A percentile compares a stretch with the other conserved stretches of the same genome.
Evolutionary conservation across 2,329 filamentous ascomycete genomes (phyloP).

Genomic region (Cryphonectria nitschkei): DNA sequence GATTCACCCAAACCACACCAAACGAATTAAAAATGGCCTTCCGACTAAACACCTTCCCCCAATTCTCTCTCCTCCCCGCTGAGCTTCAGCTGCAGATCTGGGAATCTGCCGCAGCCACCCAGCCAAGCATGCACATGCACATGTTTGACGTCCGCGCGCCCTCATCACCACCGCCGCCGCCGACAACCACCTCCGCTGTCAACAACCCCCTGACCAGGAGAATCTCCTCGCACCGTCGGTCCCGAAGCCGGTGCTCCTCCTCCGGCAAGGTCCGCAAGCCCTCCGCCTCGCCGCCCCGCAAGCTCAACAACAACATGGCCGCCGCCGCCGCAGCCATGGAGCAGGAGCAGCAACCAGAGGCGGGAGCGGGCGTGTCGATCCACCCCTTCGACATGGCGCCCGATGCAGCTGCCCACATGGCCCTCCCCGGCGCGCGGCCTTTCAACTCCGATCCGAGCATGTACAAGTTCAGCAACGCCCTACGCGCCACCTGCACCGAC

Average conservation of each 20-base stretch:
- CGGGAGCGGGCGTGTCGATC: slow-evolving; percentile 18
- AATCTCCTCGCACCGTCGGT: background rate
- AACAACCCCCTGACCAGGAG: background rate
- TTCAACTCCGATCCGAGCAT: slow-evolving; percentile 23
- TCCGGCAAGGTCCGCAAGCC: slow-evolving; percentile 18
- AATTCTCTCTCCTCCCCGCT: slow-evolving; percentile 31
- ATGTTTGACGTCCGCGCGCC: slow-evolving; percentile 32
- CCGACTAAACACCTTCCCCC: slow-evolving; percentile 22
- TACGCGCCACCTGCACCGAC: slow-evolving; percentile 20
- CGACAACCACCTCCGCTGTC: background rate
- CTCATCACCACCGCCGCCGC: background rate
- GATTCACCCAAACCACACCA: background rate
- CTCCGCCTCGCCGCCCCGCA: slow-evolving; percentile 10
- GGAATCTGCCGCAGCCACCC: slow-evolving; percentile 28
- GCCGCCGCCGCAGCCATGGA: slow-evolving; percentile 1
- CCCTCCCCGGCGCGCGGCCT: slow-evolving; percentile 4
- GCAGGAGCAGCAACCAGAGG: slow-evolving; percentile 3
- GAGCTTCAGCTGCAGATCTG: slow-evolving; percentile 34
- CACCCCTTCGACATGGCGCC: slow-evolving; percentile 12
- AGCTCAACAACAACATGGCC: background rate
- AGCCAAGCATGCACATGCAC: slow-evolving; percentile 34
- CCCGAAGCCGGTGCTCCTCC: slow-evolving; percentile 14
- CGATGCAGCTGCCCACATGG: background rate
- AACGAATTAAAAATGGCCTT: slow-evolving; percentile 15
- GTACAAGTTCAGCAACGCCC: slow-evolving; percentile 22